Evolutionary conservation across 2,329 filamentous ascomycete genomes (phyloP).

Genomic region (Cladosporium sphaerospermum): DNA sequence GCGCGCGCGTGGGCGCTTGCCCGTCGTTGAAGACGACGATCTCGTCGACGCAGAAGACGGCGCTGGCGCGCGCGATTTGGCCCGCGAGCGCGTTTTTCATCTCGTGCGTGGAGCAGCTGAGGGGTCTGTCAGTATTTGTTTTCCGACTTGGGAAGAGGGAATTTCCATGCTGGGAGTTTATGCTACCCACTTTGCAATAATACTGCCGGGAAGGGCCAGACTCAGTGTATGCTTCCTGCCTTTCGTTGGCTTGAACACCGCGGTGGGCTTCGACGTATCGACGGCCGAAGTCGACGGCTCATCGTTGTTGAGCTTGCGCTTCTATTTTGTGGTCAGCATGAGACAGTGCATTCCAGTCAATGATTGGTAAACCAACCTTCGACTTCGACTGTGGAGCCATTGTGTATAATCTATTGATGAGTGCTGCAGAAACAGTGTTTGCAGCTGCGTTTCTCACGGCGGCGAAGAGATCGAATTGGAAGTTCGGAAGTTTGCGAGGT

Average conservation of each 20-base stretch:
- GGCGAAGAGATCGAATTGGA: too few species aligned
- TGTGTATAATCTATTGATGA: too few species aligned
- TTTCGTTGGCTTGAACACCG: constrained; percentile 58
- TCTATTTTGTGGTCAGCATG: neutral
- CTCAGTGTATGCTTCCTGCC: constrained; percentile 69
- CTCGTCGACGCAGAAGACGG: constrained; percentile 80
- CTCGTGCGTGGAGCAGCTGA: constrained; percentile 64
- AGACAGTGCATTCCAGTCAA: too few species aligned
- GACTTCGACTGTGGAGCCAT: too few species aligned
- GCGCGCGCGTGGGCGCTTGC: constrained; percentile 28
- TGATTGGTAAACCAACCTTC: too few species aligned
- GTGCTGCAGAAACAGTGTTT: too few species aligned
- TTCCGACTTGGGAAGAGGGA: neutral
- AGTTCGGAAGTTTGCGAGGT: too few species aligned
- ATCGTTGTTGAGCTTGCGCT: constrained; percentile 3
- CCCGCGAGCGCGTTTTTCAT: constrained; percentile 68
- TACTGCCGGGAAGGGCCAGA: constrained; percentile 70
- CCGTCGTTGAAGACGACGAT: constrained; percentile 75
- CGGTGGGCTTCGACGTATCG: constrained; percentile 61
- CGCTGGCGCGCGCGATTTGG: constrained; percentile 71
- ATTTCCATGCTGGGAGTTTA: neutral
- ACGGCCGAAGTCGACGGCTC: neutral
- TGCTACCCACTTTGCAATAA: constrained; percentile 62
- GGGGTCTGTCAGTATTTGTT: constrained; percentile 10
- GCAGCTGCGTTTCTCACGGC: too few species aligned